These are phyloP conservation scores for Plasmodium vivax DNA, from an alignment of 169 alveolate genomes.

Conservation along the genomic window DNA sequence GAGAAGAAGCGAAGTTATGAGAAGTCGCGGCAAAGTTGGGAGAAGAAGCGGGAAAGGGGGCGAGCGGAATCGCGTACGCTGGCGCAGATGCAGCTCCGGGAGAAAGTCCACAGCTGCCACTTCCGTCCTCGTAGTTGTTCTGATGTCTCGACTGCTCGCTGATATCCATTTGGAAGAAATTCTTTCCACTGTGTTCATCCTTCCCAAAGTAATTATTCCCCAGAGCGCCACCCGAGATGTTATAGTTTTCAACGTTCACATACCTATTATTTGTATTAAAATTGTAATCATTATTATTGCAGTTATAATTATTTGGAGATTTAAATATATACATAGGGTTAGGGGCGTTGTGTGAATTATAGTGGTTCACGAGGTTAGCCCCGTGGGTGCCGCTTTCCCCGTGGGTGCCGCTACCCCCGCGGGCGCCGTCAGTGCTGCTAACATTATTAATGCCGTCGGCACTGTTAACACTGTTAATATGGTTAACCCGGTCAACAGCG, in stretches of 20 bases:
- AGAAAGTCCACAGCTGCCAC: not conserved
- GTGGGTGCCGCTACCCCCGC: not conserved
- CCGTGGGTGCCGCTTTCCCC: not conserved
- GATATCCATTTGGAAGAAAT: not conserved
- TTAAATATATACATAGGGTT: slow-evolving; percentile 44
- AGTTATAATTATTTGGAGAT: slow-evolving; percentile 35
- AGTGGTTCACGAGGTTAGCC: not conserved
- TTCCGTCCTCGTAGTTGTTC: slow-evolving; percentile 5
- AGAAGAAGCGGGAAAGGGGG: not conserved
- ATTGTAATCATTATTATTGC: slow-evolving; percentile 58
- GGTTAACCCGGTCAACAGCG: not conserved
- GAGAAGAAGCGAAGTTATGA: not conserved
- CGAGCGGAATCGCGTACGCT: not conserved
- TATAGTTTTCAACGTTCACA: slow-evolving; percentile 41
- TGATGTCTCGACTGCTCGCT: not conserved
- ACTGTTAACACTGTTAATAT: not conserved
- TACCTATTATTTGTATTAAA: slow-evolving; percentile 72
- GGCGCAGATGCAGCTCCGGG: not conserved
- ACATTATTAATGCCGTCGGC: not conserved
- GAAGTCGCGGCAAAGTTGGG: not conserved
- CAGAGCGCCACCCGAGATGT: slow-evolving; percentile 16
- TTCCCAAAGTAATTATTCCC: slow-evolving; percentile 13
- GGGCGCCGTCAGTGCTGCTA: not conserved
- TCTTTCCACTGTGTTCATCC: slow-evolving; percentile 10
- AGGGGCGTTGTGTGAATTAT: slow-evolving; percentile 41